Conservation (phyloP, 495 filamentous ascomycete genomes). For the Durotheca rogersii region DNA sequence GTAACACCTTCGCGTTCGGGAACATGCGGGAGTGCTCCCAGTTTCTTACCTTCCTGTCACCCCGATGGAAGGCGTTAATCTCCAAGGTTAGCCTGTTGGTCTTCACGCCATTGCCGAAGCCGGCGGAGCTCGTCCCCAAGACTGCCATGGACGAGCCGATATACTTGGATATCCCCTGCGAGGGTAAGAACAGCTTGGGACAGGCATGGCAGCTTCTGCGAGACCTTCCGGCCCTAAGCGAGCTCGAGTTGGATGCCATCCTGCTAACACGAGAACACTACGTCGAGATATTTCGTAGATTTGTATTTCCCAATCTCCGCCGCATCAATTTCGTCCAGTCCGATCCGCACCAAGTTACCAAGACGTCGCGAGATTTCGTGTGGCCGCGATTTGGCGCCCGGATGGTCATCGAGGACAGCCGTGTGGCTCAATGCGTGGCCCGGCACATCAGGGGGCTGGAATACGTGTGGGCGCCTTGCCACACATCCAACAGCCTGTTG, state of each 20-base stretch:
- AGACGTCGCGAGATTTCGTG: conserved; percentile 1
- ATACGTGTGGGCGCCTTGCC: conserved; percentile 3
- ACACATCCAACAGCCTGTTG: too few species aligned
- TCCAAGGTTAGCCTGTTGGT: conserved; percentile 5
- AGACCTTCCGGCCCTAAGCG: conserved; percentile 3
- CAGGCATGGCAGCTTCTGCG: background rate
- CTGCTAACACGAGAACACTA: background rate
- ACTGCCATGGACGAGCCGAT: background rate
- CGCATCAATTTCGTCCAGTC: conserved; percentile 2
- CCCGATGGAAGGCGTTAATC: background rate
- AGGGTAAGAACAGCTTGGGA: background rate
- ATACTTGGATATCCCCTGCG: background rate
- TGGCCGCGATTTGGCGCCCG: conserved; percentile 4
- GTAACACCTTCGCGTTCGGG: conserved; percentile 37
- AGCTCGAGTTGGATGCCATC: conserved; percentile 4
- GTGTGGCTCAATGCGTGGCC: background rate
- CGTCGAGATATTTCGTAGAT: background rate
- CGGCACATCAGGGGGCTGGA: conserved; percentile 1
- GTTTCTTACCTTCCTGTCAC: background rate
- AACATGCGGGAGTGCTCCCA: conserved; percentile 1
- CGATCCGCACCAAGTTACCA: background rate
- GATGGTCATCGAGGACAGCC: background rate
- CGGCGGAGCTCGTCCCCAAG: background rate
- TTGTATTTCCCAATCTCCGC: background rate
- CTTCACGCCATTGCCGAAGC: background rate